phyloP scores from a whole-genome alignment of 768 basidiomycete genomes.

The Boletus fagicola region DNA sequence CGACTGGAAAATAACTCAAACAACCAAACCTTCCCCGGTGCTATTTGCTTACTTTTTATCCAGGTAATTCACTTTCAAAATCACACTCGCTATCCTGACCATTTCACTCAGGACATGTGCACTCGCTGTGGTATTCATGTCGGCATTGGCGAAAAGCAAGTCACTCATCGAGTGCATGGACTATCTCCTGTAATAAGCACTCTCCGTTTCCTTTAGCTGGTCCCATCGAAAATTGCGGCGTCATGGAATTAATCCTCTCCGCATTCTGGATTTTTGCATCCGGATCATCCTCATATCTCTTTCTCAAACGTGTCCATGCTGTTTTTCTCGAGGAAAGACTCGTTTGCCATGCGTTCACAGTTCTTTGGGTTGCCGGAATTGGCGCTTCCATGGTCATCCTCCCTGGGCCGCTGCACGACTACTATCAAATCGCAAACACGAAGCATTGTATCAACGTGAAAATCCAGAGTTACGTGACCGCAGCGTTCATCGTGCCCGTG shows the following conservation, averaged over 20 bases:
- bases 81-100: slow-evolving; percentile 1
- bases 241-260: slow-evolving; percentile 16
- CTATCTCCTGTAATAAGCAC: neutral
- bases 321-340: slow-evolving; percentile 27
- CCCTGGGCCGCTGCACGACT: slow-evolving; percentile 21
- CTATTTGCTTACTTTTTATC: slow-evolving; percentile 25
- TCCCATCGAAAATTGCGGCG: slow-evolving; percentile 21
- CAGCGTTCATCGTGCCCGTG: slow-evolving; percentile 29
- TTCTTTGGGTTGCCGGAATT: slow-evolving; percentile 34
- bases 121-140: slow-evolving; percentile 19
- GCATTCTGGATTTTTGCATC: slow-evolving; percentile 22
- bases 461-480: slow-evolving; percentile 25
- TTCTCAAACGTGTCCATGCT: slow-evolving; percentile 40
- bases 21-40: slow-evolving; percentile 11
- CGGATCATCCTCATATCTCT: slow-evolving; percentile 34
- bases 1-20: slow-evolving; percentile 21
- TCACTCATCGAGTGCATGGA: neutral
- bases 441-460: slow-evolving; percentile 29
- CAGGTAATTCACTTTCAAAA: slow-evolving; percentile 12
- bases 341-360: slow-evolving; percentile 25
- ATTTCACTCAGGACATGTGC: slow-evolving; percentile 14
- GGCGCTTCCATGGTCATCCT: slow-evolving; percentile 30
- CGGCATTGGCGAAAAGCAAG: slow-evolving; percentile 22
- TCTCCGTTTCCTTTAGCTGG: slow-evolving; percentile 15
- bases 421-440: slow-evolving; percentile 33